phyloP scores from a whole-genome alignment of 108 stramenopile species.

The Cyclotella sp. region DNA sequence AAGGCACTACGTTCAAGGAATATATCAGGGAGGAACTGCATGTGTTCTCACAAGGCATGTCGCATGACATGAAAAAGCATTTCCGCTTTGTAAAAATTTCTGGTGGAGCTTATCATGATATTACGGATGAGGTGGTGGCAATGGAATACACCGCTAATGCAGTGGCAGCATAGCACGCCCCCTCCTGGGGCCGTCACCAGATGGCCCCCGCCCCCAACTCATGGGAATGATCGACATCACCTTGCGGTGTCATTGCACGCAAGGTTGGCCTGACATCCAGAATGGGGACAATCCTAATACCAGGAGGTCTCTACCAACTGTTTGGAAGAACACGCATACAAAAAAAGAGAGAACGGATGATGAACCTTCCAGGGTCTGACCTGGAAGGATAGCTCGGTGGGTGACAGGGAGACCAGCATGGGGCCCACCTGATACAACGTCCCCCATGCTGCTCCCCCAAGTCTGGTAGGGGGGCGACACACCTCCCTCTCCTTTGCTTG shows the following conservation, averaged over 20 bases:
- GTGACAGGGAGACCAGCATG: too few relatives aligned
- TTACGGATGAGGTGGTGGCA: background rate
- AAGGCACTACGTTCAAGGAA: conserved; percentile 11
- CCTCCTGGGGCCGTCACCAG: background rate
- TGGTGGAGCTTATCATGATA: background rate
- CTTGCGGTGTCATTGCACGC: too few relatives aligned
- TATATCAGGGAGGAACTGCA: conserved; percentile 2
- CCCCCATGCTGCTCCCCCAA: background rate
- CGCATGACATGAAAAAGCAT: background rate
- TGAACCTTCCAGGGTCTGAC: too few relatives aligned
- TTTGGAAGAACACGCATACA: too few relatives aligned
- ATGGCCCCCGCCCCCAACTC: too few relatives aligned
- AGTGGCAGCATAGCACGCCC: background rate
- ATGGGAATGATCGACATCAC: too few relatives aligned
- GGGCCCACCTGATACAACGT: too few relatives aligned
- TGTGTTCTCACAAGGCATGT: conserved; percentile 1
- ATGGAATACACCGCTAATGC: background rate
- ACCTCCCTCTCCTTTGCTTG: background rate
- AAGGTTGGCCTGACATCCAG: too few relatives aligned
- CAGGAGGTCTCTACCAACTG: too few relatives aligned
- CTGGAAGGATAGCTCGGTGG: too few relatives aligned
- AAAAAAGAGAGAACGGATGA: too few relatives aligned
- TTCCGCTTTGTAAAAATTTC: conserved; percentile 4
- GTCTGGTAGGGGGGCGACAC: conserved; percentile 7
- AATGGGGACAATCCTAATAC: too few relatives aligned